A percentile compares a stretch with the other conserved stretches of the same genome.
Evolutionary conservation across 345 rosid species (phyloP).

Genomic region (Pistacia integerrima): DNA sequence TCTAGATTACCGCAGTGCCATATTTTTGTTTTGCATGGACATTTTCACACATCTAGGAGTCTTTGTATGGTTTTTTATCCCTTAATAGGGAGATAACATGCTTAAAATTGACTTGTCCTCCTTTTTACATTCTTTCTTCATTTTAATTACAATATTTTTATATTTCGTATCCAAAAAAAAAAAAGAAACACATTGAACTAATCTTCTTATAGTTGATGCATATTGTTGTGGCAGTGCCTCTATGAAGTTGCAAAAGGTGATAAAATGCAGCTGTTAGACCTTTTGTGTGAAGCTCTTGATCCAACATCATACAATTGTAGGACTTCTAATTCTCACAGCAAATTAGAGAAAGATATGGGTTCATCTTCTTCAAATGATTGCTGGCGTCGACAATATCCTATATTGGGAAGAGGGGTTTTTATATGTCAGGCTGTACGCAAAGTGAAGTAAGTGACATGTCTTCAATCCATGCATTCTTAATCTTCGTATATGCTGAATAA

Average conservation of each 20-base stretch:
- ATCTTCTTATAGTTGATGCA: conserved; percentile 12
- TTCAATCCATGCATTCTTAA: conserved; percentile 9
- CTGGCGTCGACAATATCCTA: conserved; percentile 22
- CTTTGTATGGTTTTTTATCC: too few relatives aligned
- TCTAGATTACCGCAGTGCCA: too few relatives aligned
- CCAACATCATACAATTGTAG: conserved; percentile 50
- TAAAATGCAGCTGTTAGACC: conserved; percentile 68
- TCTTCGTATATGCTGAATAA: background rate
- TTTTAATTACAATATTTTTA: too few relatives aligned
- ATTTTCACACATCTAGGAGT: too few relatives aligned
- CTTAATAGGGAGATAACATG: too few relatives aligned
- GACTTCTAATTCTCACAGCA: conserved; percentile 20
- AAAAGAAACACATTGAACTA: too few relatives aligned
- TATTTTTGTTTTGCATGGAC: too few relatives aligned
- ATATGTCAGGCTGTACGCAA: conserved; percentile 52
- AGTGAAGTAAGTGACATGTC: conserved; percentile 57
- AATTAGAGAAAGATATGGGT: conserved; percentile 18
- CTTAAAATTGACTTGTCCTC: too few relatives aligned
- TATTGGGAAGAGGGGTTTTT: conserved; percentile 32
- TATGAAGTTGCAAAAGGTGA: conserved; percentile 67
- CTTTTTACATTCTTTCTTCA: too few relatives aligned
- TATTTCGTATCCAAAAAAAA: too few relatives aligned
- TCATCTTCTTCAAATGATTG: conserved; percentile 29
- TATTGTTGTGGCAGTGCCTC: conserved; percentile 61
- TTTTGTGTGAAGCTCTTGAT: conserved; percentile 83